phyloP scores from a whole-genome alignment of 139 green algal species.

The Picochlorum sp. region DNA sequence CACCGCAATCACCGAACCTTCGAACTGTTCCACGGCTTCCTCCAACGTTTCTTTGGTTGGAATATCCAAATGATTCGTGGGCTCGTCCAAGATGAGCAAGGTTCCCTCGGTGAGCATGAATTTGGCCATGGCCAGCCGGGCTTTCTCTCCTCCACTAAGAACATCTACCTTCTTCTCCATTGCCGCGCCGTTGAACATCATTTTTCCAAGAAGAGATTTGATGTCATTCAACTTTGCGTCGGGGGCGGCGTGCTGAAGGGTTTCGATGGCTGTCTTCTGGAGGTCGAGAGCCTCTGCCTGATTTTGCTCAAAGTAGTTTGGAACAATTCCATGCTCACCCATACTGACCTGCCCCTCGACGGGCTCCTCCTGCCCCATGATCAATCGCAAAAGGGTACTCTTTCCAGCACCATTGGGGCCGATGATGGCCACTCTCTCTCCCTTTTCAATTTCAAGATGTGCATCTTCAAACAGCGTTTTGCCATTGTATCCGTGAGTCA shows the following conservation, averaged over 20 bases:
- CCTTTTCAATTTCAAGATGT: conserved; percentile 77
- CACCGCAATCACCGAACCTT: conserved; percentile 90
- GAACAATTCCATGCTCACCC: conserved; percentile 71
- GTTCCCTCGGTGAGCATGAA: conserved; percentile 95
- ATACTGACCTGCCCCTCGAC: conserved; percentile 45
- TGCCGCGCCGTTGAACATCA: conserved; percentile 82
- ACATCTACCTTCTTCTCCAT: conserved; percentile 82
- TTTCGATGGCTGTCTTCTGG: conserved; percentile 76
- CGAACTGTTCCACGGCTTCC: conserved; percentile 82
- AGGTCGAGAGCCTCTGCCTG: conserved; percentile 92
- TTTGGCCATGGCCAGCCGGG: conserved; percentile 93
- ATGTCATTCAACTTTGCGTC: conserved; percentile 84
- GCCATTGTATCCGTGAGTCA: conserved; percentile 85
- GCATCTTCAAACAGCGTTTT: conserved; percentile 64
- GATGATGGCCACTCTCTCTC: conserved; percentile 94
- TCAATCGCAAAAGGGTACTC: conserved; percentile 88
- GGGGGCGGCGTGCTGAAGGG: conserved; percentile 54
- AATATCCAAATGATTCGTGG: conserved; percentile 99
- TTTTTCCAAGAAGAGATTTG: conserved; percentile 86
- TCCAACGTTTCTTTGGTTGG: conserved; percentile 96
- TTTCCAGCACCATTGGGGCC: conserved; percentile 92
- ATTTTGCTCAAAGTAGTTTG: conserved; percentile 98
- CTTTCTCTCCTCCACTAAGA: conserved; percentile 83
- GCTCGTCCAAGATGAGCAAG: conserved; percentile 91
- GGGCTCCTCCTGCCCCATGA: conserved; percentile 85